A percentile compares a stretch with the other conserved stretches of the same genome.
Conservation (phyloP, 441 rosid species). For the Cnidoscolus chayamansa region DNA sequence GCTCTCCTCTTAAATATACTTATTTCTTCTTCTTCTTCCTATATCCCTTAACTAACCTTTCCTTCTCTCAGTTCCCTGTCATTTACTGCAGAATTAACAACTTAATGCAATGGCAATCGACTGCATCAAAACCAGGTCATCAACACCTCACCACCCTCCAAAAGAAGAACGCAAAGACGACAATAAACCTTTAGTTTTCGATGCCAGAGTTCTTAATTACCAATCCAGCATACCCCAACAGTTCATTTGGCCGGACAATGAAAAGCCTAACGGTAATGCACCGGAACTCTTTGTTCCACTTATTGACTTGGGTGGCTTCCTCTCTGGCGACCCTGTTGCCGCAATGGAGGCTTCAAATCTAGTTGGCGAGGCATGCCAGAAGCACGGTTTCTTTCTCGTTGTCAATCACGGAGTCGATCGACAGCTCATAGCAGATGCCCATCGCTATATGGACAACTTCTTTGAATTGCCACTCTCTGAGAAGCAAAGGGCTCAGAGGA, state of each 20-base stretch:
- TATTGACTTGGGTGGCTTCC: constrained; percentile 59
- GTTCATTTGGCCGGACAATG: constrained; percentile 89
- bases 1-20: no score
- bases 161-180: constrained; percentile 16
- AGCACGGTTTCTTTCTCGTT: constrained; percentile 88
- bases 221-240: constrained; percentile 59
- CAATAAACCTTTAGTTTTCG: constrained; percentile 47
- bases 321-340: constrained; percentile 50
- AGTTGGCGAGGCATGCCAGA: constrained; percentile 69
- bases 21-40: not conserved
- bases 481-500: constrained; percentile 71
- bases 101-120: constrained; percentile 58
- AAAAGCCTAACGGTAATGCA: constrained; percentile 51
- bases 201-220: constrained; percentile 53
- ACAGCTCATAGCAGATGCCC: constrained; percentile 59
- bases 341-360: constrained; percentile 52
- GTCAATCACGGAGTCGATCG: constrained; percentile 76
- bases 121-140: constrained; percentile 29
- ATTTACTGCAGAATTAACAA: no score
- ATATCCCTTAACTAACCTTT: no score
- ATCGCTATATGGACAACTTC: constrained; percentile 54
- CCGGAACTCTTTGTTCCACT: constrained; percentile 70
- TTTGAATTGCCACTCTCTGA: constrained; percentile 67
- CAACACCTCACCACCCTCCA: constrained; percentile 14
- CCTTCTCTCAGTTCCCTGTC: not conserved